Evolutionary conservation across 805 yeast genomes (phyloP).

Genomic region (Cyberlindnera saturnus): DNA sequence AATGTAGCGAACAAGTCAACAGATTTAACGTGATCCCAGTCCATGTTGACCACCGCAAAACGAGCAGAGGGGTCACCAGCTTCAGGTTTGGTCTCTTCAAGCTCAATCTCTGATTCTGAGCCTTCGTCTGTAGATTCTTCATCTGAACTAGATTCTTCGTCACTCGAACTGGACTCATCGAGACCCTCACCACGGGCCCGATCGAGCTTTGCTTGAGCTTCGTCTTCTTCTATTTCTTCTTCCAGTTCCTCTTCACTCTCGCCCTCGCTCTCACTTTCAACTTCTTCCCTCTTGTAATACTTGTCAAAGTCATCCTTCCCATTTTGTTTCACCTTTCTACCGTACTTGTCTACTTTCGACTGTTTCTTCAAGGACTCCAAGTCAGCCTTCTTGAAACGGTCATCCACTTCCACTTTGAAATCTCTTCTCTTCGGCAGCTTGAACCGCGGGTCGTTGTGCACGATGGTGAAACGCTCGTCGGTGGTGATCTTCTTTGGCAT

Average conservation of each 20-base stretch:
- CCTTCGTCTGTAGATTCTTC: constrained; percentile 28
- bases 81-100: constrained; percentile 60
- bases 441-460: constrained; percentile 87
- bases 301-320: constrained; percentile 31
- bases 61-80: constrained; percentile 79
- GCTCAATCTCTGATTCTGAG: constrained; percentile 45
- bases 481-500: constrained; percentile 27
- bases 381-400: constrained; percentile 65
- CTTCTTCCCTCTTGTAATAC: constrained; percentile 1
- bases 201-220: constrained; percentile 29
- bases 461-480: constrained; percentile 74
- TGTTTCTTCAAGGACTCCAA: constrained; percentile 50
- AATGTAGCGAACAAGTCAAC: constrained; percentile 87
- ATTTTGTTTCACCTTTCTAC: constrained; percentile 54
- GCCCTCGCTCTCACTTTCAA: background rate
- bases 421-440: constrained; percentile 64
- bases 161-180: constrained; percentile 35
- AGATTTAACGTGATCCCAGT: constrained; percentile 94
- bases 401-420: constrained; percentile 74
- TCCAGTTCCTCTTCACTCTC: constrained; percentile 7
- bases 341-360: constrained; percentile 78
- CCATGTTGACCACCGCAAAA: constrained; percentile 91
- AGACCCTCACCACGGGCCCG: constrained; percentile 65
- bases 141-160: constrained; percentile 25
- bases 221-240: constrained; percentile 17